Conservation (phyloP, 371 early-diverging fungal genomes). For the Mortierella sp. region DNA sequence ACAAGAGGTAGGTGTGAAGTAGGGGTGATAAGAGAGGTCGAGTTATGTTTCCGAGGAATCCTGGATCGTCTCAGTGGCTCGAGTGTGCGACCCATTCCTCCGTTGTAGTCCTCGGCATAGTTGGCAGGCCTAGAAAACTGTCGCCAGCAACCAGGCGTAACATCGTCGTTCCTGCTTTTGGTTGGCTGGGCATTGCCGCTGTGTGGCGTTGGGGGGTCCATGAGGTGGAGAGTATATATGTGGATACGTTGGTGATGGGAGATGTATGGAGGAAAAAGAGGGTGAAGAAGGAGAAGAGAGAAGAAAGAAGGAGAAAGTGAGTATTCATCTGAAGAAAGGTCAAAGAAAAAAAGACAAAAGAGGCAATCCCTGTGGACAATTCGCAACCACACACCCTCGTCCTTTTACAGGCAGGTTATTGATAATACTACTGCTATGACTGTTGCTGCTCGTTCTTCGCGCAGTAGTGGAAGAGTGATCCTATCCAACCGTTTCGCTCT, state of each 20-base stretch:
- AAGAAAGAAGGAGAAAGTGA: background rate
- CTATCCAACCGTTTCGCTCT: background rate
- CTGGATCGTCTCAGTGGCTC: constrained; percentile 11
- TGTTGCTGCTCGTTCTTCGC: background rate
- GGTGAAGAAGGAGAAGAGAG: background rate
- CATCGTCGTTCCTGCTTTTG: constrained; percentile 4
- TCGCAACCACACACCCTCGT: constrained; percentile 5
- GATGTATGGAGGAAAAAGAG: background rate
- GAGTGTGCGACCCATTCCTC: background rate
- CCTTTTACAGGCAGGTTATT: constrained; percentile 1
- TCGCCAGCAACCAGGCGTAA: constrained; percentile 10
- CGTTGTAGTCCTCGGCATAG: constrained; percentile 27
- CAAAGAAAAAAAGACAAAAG: background rate
- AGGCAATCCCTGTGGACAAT: background rate
- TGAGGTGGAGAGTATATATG: background rate
- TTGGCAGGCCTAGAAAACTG: constrained; percentile 17
- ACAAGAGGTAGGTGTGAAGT: background rate
- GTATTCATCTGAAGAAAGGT: background rate
- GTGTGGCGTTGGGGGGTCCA: constrained; percentile 2
- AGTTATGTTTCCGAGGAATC: background rate
- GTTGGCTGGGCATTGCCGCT: background rate
- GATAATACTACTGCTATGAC: background rate
- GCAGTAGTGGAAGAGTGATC: background rate
- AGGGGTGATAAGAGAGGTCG: background rate
- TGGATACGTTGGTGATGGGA: background rate